Evolutionary conservation across 2,329 filamentous ascomycete genomes (phyloP), one percentile per base, ranked within the genome.

Genomic region (Nannizziopsis barbatae): DNA sequence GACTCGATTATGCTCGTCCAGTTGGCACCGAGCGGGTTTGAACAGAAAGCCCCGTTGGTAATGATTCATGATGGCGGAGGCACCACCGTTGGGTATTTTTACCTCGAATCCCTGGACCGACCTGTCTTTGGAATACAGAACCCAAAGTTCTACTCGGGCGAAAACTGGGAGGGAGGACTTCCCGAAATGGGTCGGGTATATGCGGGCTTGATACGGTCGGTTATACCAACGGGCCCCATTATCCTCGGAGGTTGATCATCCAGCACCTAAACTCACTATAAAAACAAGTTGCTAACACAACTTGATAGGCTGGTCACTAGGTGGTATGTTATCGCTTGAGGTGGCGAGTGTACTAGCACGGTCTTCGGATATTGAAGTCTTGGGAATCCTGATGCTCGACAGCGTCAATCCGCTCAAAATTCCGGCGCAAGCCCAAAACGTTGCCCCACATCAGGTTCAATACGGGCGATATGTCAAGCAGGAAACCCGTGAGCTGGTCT

Each of bases 51-150:
- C n/a, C 76, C 77, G 1, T 63, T 78, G 41, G 64, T 81, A 50
- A 68, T 81, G 38, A 65, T 80, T 35, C 77, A 81, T 61, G 77
- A 81, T 52, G 77, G 77, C 53, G 76, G 77, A 54, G 77, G 77
- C 57, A 80, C 77, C 1, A 73, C 71, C 2, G 79, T 76, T 57
- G 71, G 69, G 54, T 80, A 80, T 59, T 70, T 76, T 60, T 74
- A 72, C 52, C 66, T 81, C 3, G 67, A 71, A 14, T 57, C 66
- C 1, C 64, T 80, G 17, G 61, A 63, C 31, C 74, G 77, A 4
- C 61, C 66, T 14, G 61, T 77, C 33, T 77, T 74, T 53, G 77
- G 71, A 45, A 75, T 81, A 48, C 62, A 69, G 51, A 80, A 80
- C 58, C 74, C 76, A 3, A 64, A 66, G 50, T 79, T 77, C 55